phyloP scores from a whole-genome alignment of 2,329 filamentous ascomycete species.

The Nemania bipapillata region DNA sequence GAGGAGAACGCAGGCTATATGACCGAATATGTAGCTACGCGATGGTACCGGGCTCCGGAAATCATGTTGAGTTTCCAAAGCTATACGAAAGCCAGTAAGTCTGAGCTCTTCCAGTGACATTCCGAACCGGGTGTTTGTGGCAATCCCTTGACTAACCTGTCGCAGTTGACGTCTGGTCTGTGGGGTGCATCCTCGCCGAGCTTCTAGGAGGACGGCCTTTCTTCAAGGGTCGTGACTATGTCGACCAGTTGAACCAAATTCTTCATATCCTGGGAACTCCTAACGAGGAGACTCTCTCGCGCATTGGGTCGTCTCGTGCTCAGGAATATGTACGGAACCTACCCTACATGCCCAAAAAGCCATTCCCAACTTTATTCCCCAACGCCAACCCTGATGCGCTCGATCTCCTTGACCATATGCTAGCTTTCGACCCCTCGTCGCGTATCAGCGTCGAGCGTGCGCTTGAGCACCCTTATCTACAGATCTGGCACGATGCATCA shows the following conservation, averaged over 20 bases:
- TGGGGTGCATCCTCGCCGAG: conserved; percentile 96
- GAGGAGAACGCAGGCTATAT: conserved; percentile 99
- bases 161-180: conserved; percentile 97
- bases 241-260: conserved; percentile 99
- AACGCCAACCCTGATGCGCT: conserved; percentile 95
- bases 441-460: conserved; percentile 95
- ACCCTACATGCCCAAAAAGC: conserved; percentile 91
- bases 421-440: conserved; percentile 93
- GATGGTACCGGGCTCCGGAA: conserved; percentile 94
- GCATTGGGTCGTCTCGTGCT: conserved; percentile 93
- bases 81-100: conserved; percentile 99
- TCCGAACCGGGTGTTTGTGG: neutral
- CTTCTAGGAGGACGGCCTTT: conserved; percentile 95
- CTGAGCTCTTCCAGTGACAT: neutral
- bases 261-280: conserved; percentile 97
- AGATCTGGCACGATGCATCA: conserved; percentile 97
- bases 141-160: conserved; percentile 33
- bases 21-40: conserved; percentile 98
- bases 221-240: conserved; percentile 99
- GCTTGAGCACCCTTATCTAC: conserved; percentile 93
- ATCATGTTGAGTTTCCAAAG: conserved; percentile 99
- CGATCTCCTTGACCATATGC: conserved; percentile 94
- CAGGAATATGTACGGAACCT: conserved; percentile 99
- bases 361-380: conserved; percentile 88
- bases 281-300: conserved; percentile 90